phyloP scores from a whole-genome alignment of 2,329 filamentous ascomycete genomes.

The Rhytidhysteron rufulum region DNA sequence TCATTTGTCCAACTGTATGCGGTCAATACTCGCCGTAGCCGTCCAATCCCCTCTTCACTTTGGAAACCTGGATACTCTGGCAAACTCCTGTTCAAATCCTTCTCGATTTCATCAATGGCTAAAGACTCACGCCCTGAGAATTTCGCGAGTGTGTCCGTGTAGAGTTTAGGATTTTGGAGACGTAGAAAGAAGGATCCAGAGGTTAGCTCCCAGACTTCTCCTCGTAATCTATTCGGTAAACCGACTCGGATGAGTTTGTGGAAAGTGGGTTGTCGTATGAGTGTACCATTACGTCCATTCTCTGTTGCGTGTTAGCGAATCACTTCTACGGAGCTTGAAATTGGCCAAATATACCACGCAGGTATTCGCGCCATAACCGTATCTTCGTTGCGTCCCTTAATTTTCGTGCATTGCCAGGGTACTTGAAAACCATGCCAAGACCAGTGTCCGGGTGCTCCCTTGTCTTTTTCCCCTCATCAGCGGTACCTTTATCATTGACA shows the following conservation, averaged over 20 bases:
- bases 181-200: conserved; percentile 88
- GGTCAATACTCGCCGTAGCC: conserved; percentile 84
- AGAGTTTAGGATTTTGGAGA: conserved; percentile 79
- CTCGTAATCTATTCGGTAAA: conserved; percentile 84
- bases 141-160: conserved; percentile 77
- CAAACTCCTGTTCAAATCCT: conserved; percentile 92
- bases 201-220: conserved; percentile 93
- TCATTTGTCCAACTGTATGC: conserved; percentile 97
- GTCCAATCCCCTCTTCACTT: conserved; percentile 88
- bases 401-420: conserved; percentile 92
- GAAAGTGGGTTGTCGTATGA: conserved; percentile 94
- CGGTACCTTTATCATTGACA: conserved; percentile 30
- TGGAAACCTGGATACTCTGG: conserved; percentile 98
- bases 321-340: too few relatives aligned
- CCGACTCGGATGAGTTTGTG: conserved; percentile 96
- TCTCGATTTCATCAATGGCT: conserved; percentile 98
- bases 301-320: conserved; percentile 46
- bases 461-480: conserved; percentile 41
- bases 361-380: conserved; percentile 93
- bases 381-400: conserved; percentile 94
- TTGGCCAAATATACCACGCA: conserved; percentile 60
- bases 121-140: conserved; percentile 83
- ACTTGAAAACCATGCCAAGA: conserved; percentile 86
- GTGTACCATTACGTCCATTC: conserved; percentile 86
- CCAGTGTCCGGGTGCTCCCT: conserved; percentile 79